Conservation (phyloP, 2,329 filamentous ascomycete genomes). For the Rutstroemia sp. region DNA sequence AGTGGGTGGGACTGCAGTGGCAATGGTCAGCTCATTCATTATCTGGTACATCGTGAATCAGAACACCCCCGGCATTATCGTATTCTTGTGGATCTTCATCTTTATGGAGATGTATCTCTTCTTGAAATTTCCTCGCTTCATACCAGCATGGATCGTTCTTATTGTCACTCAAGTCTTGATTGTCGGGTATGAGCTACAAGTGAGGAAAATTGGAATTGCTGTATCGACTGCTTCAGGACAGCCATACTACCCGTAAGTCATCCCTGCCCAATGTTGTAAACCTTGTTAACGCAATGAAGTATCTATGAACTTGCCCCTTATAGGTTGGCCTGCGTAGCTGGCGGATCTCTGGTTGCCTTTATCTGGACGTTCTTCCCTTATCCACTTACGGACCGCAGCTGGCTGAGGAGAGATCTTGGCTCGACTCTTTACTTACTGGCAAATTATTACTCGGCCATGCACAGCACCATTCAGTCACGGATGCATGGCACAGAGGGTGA, state of each 20-base stretch:
- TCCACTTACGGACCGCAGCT: slow-evolving; percentile 64
- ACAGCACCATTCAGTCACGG: slow-evolving; percentile 57
- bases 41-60: slow-evolving; percentile 67
- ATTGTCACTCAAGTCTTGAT: slow-evolving; percentile 55
- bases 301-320: slow-evolving; percentile 66
- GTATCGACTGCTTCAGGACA: slow-evolving; percentile 55
- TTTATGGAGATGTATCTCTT: slow-evolving; percentile 60
- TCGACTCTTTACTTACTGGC: slow-evolving; percentile 64
- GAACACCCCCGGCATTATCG: slow-evolving; percentile 55
- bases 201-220: slow-evolving; percentile 53
- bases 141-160: slow-evolving; percentile 53
- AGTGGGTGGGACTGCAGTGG: slow-evolving; percentile 55
- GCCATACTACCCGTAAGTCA: slow-evolving; percentile 49
- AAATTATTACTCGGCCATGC: slow-evolving; percentile 66
- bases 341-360: slow-evolving; percentile 63
- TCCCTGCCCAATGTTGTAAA: not conserved
- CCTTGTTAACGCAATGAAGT: slow-evolving; percentile 23
- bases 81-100: slow-evolving; percentile 62
- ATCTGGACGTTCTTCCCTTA: slow-evolving; percentile 74
- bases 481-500: slow-evolving; percentile 55
- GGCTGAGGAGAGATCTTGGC: slow-evolving; percentile 60
- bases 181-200: slow-evolving; percentile 66
- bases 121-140: slow-evolving; percentile 57
- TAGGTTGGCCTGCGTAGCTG: slow-evolving; percentile 59
- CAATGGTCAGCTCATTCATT: slow-evolving; percentile 49